Evolutionary conservation across 2,329 filamentous ascomycete species (phyloP), one percentile per base, ranked within the genome.

Genomic region (Diaporthe citri): DNA sequence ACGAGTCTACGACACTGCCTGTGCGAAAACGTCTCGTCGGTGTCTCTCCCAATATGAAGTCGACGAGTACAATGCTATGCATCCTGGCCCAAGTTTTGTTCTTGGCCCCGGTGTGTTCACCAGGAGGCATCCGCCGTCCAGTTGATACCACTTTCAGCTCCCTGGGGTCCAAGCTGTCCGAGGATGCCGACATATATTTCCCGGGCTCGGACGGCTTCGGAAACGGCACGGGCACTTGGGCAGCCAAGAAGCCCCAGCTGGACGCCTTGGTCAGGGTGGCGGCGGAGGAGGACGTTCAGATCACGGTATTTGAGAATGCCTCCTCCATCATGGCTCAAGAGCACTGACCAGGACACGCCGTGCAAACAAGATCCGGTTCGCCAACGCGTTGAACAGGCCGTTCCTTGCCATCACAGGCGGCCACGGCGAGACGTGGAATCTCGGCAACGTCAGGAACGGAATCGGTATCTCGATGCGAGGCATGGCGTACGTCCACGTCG

Each of bases 401-500:
- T 80, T 80, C 15, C 52, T 80, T 20, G 79, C 76, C n/a, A 73
- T 79, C 34, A 60, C 79, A 1, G 79, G 79, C 34, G 79, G 79
- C n/a, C 79, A 80, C 36, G 79, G 79, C 31, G 77, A 77, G 34
- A 80, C 78, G 0, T 76, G 78, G 60, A 59, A 78, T 4, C 52
- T 80, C 15, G 75, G 66, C 0, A 25, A 71, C 2, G 78, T 77
- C 6, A 74, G 73, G 41, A 64, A 78, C 59, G 77, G 78, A 15
- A 78, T 80, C 36, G 77, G 78, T 41, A 78, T 80, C n/a, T 79
- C 79, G 25, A 72, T 80, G 28, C 78, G 81, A 31, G 51, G 75
- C 39, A 70, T 84, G 34, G 80, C 79, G 57, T 71, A 78, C 6
- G 73, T 84, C 41, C 76, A 57, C 10, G 73, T 84, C 10, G 77